Percentiles rank a stretch among this genome's conserved stretches.
These are phyloP conservation scores for Leccinum angustisporum DNA, from an alignment of 1,284 basidiomycete genomes.

Conservation along the genomic window DNA sequence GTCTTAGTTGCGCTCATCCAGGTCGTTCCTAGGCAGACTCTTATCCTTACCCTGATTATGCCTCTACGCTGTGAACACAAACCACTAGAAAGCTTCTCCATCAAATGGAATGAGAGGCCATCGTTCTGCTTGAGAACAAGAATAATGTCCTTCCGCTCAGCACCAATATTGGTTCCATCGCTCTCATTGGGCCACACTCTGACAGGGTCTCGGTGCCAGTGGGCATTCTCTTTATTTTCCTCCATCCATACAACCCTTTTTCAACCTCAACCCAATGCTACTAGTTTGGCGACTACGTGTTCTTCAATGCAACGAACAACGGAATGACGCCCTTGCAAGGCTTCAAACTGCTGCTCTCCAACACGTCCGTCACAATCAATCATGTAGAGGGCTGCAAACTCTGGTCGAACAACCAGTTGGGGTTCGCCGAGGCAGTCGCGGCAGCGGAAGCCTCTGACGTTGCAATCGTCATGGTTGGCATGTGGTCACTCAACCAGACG, in stretches of 20 bases:
- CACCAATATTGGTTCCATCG: slow-evolving; percentile 50
- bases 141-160: slow-evolving; percentile 54
- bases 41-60: slow-evolving; percentile 64
- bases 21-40: slow-evolving; percentile 36
- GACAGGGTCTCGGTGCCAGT: slow-evolving; percentile 62
- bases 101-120: slow-evolving; percentile 57
- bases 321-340: slow-evolving; percentile 53
- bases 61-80: slow-evolving; percentile 53
- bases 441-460: slow-evolving; percentile 57
- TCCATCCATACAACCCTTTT: background rate
- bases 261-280: background rate
- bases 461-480: slow-evolving; percentile 56
- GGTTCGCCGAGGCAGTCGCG: slow-evolving; percentile 50
- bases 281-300: slow-evolving; percentile 73
- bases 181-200: slow-evolving; percentile 64
- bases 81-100: slow-evolving; percentile 47
- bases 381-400: slow-evolving; percentile 65
- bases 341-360: slow-evolving; percentile 53
- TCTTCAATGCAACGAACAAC: slow-evolving; percentile 62
- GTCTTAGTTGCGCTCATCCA: background rate
- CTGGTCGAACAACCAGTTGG: slow-evolving; percentile 53
- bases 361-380: slow-evolving; percentile 54
- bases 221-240: slow-evolving; percentile 20
- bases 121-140: slow-evolving; percentile 63
- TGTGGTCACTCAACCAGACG: slow-evolving; percentile 53